These are phyloP conservation scores for Chaetoceros muelleri DNA, from an alignment of 108 stramenopile genomes.

Conservation along the genomic window DNA sequence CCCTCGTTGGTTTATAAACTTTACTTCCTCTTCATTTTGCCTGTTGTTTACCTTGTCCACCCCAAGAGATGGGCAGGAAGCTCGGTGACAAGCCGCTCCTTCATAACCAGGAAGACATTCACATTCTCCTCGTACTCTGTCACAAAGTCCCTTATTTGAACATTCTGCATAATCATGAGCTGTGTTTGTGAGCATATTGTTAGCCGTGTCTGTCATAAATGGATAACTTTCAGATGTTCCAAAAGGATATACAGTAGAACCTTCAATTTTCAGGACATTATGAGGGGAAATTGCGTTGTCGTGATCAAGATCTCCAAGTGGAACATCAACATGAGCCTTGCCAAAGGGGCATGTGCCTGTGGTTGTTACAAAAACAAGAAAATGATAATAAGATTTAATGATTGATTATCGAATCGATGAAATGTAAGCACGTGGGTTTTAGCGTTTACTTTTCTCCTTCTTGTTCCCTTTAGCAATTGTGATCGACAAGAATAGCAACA, in stretches of 20 bases:
- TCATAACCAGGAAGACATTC: slow-evolving; percentile 77
- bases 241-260: slow-evolving; percentile 49
- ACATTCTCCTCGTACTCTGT: slow-evolving; percentile 56
- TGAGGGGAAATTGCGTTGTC: slow-evolving; percentile 16
- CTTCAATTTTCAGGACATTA: slow-evolving; percentile 20
- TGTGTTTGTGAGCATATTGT: slow-evolving; percentile 23
- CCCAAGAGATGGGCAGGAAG: slow-evolving; percentile 52
- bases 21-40: neutral
- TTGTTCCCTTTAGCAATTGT: too few relatives aligned
- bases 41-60: slow-evolving; percentile 10
- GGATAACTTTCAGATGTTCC: slow-evolving; percentile 65
- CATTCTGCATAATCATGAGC: slow-evolving; percentile 72
- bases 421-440: too few relatives aligned
- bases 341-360: slow-evolving; percentile 37
- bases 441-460: too few relatives aligned
- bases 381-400: too few relatives aligned
- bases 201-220: slow-evolving; percentile 31
- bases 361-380: neutral
- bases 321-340: slow-evolving; percentile 29
- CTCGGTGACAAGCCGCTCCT: slow-evolving; percentile 69
- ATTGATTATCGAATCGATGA: too few relatives aligned
- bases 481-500: too few relatives aligned
- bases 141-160: slow-evolving; percentile 77
- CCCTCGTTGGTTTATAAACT: slow-evolving; percentile 1
- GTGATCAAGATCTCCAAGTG: slow-evolving; percentile 33